phyloP scores from a whole-genome alignment of 192 early-diverging fungal genomes.

The Coemansia sp. region DNA sequence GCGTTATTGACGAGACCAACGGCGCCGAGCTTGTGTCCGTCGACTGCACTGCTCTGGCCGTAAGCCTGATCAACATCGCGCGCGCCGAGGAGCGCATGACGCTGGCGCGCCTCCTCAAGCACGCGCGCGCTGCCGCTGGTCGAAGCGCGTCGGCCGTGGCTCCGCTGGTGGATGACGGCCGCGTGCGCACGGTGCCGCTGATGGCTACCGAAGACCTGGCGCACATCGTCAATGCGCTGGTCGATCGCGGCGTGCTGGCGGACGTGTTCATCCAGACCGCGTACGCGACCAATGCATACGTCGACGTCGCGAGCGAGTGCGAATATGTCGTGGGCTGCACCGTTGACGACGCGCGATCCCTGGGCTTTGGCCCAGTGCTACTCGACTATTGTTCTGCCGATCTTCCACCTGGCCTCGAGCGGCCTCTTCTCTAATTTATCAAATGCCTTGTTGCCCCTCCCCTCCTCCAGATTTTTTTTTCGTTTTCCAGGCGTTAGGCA shows the following conservation, averaged over 20 bases:
- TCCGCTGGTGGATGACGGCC: conserved; percentile 26
- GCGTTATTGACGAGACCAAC: conserved; percentile 6
- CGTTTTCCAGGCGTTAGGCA: no score
- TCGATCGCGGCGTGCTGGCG: conserved; percentile 52
- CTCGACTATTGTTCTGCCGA: conserved; percentile 14
- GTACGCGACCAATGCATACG: conserved; percentile 60
- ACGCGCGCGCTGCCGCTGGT: conserved; percentile 24
- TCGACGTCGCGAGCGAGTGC: conserved; percentile 25
- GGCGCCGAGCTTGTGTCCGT: conserved; percentile 13
- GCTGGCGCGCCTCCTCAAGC: conserved; percentile 32
- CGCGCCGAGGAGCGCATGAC: conserved; percentile 34
- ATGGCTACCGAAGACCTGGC: conserved; percentile 51
- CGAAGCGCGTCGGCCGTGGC: conserved; percentile 21
- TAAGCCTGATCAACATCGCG: conserved; percentile 25
- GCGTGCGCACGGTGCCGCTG: conserved; percentile 13
- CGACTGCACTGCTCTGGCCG: conserved; percentile 48
- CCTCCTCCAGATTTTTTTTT: background rate
- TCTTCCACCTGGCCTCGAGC: background rate
- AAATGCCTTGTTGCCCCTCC: background rate
- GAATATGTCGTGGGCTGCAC: conserved; percentile 10
- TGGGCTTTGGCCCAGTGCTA: conserved; percentile 26
- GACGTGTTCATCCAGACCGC: conserved; percentile 65
- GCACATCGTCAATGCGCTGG: conserved; percentile 56
- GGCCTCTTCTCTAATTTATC: background rate
- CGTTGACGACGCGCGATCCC: conserved; percentile 6